Evolutionary conservation across 1,284 basidiomycete species (phyloP), one percentile per base, ranked within the genome.

Genomic region (Vanrija pseudolonga): DNA sequence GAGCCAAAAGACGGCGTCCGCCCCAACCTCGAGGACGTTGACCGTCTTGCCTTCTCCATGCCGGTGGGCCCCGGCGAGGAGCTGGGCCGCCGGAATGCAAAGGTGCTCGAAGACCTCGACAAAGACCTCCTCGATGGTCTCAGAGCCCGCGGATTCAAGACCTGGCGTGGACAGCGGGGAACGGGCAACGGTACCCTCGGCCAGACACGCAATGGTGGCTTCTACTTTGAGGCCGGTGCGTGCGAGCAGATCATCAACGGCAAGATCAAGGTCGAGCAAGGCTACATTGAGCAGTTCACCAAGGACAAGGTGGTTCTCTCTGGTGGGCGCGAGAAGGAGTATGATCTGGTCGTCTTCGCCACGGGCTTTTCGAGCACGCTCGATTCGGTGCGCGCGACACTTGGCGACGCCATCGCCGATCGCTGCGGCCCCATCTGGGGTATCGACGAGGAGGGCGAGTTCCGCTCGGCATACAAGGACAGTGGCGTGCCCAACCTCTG

Each of bases 261-360:
- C 41, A 60, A 61, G 11, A 71, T 71, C 61, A 64, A 65, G 50
- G 66, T 71, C 41, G 59, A 65, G 42, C 62, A 61, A 26, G 69
- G 69, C 12, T 60, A 20, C 22, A 56, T 69, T 17, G 68, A 63
- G 19, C 14, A 42, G 42, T 68, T 68, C 55, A 62, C 58, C 4
- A 45, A 50, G 24, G 62, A 67, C 56, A 58, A 53, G 41, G 64
- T 67, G 45, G 37, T 67, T 4, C 56, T 68, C 11, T 38, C 17
- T 22, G 66, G 60, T 11, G 64, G 49, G 1, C 54, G 65, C 7
- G 81, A 81, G 57, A 63, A 85, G 26, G 72, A 82, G 11, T 85
- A 83, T 14, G 87, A 89, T 66, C 80, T 86, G 7, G 80, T 89
- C 24, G 61, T 89, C 15, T 82, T 84, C 68, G 83, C 84, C 3